phyloP scores from a whole-genome alignment of 2,329 filamentous ascomycete species.

The Xylaria sp. region DNA sequence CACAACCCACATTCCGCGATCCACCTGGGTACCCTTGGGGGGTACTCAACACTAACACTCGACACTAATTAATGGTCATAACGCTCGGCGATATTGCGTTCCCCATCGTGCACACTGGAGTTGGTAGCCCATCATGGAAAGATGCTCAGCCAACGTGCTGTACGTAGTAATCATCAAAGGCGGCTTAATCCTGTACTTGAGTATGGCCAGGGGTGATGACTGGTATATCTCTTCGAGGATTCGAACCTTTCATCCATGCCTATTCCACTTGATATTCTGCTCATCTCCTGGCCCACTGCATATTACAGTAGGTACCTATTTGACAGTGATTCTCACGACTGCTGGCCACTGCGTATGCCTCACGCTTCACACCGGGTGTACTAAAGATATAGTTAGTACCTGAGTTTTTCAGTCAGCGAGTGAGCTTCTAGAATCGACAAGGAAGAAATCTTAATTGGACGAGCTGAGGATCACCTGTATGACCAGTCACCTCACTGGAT shows the following conservation, averaged over 20 bases:
- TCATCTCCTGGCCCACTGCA: not conserved
- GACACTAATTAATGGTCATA: not conserved
- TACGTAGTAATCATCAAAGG: conserved; percentile 11
- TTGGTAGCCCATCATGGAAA: not conserved
- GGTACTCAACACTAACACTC: not conserved
- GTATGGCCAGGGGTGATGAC: conserved; percentile 6
- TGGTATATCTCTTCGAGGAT: not conserved
- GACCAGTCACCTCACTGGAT: not conserved
- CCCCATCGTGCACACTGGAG: not conserved
- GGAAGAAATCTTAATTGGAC: not conserved
- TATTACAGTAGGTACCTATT: not conserved
- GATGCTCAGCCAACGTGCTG: not conserved
- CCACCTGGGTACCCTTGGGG: not conserved
- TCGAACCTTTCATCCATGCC: not conserved
- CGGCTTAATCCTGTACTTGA: not conserved
- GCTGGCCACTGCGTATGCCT: not conserved
- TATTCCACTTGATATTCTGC: conserved; percentile 9
- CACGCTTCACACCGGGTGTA: not conserved
- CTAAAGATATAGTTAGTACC: not conserved
- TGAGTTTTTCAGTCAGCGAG: not conserved
- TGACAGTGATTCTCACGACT: not conserved
- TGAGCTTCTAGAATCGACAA: conserved; percentile 15
- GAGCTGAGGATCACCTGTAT: conserved; percentile 7
- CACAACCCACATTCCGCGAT: not conserved
- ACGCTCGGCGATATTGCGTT: not conserved